Evolutionary conservation across 1,284 basidiomycete genomes (phyloP).

Genomic region (Apiotrichum laibachii): DNA sequence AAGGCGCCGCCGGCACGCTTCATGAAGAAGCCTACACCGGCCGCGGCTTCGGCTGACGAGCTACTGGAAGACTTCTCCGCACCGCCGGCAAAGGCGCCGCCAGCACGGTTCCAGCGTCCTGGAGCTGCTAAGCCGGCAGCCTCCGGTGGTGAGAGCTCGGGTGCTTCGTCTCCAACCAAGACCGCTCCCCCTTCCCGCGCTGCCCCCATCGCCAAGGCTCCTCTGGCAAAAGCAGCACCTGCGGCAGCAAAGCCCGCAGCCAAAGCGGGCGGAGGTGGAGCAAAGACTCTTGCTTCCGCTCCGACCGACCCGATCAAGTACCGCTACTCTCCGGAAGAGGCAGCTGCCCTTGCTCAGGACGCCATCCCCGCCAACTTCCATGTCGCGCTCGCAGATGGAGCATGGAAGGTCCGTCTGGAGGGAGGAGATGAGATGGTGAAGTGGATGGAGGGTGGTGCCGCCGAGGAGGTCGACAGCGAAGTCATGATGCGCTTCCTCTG

Average conservation of each 20-base stretch:
- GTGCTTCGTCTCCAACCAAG: constrained; percentile 12
- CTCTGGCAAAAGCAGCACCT: constrained; percentile 37
- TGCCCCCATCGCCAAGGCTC: background rate
- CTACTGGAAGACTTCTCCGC: constrained; percentile 15
- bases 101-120: background rate
- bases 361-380: constrained; percentile 71
- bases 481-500: constrained; percentile 83
- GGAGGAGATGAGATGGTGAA: constrained; percentile 79
- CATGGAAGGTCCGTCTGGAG: constrained; percentile 90
- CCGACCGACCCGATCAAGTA: constrained; percentile 81
- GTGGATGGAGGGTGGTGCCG: constrained; percentile 66
- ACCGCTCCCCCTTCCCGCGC: constrained; percentile 33
- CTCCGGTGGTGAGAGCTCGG: background rate
- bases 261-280: constrained; percentile 35
- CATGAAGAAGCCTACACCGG: background rate
- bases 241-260: constrained; percentile 41
- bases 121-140: background rate
- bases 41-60: constrained; percentile 5
- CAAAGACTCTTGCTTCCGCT: constrained; percentile 59
- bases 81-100: constrained; percentile 18
- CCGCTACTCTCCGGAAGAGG: constrained; percentile 87
- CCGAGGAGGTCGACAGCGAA: constrained; percentile 76
- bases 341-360: constrained; percentile 73
- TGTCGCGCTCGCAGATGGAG: constrained; percentile 72
- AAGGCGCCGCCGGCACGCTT: constrained; percentile 1